Evolutionary conservation across 2,329 filamentous ascomycete genomes (phyloP), one percentile per base, ranked within the genome.

Genomic region (Venturia aucupariae): DNA sequence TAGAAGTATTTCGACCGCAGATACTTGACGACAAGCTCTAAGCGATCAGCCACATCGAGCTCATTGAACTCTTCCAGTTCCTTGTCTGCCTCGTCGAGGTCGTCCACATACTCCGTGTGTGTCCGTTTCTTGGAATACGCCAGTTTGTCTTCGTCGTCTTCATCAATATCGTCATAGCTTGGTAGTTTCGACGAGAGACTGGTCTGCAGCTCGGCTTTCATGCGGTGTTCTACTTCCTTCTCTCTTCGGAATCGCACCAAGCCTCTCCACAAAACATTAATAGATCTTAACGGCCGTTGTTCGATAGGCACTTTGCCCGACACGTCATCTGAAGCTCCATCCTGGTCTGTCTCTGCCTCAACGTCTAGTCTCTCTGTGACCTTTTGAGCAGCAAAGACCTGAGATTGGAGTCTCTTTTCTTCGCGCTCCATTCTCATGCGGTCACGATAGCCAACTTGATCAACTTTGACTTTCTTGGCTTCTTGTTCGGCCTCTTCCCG

Each of bases 41-140:
- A 76, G 68, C 85, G 84, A 70, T 95, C 88, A 1, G 78, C 78
- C 1, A 85, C 79, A 27, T 86, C 83, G 55, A 93, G 77, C 1
- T 82, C 83, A 70, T 92, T 86, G 70, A 96, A 97, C 65, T 85
- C 87, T 35, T 92, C 87, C 65, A 97, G 77, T 73, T 96, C 92
- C 5, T 82, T 73, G 70, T 97, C 90, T 69, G 92, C 89, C 65
- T 90, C 88, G 54, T 94, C 90, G 6, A 90, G 72, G 62, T 90
- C 85, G 65, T 88, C 85, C 0, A 86, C 75, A 2, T 83, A 82
- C 2, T 71, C 87, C 82, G 41, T 81, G 75, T 67, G 78, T 1
- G 79, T 80, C 35, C 74, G 72, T 41, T 82, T 79, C 66, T 82
- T 85, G 0, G 87, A 88, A 44, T 91, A 74, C 0, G 90, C 90